phyloP scores from a whole-genome alignment of 192 early-diverging fungal species.

The Podila epicladia region DNA sequence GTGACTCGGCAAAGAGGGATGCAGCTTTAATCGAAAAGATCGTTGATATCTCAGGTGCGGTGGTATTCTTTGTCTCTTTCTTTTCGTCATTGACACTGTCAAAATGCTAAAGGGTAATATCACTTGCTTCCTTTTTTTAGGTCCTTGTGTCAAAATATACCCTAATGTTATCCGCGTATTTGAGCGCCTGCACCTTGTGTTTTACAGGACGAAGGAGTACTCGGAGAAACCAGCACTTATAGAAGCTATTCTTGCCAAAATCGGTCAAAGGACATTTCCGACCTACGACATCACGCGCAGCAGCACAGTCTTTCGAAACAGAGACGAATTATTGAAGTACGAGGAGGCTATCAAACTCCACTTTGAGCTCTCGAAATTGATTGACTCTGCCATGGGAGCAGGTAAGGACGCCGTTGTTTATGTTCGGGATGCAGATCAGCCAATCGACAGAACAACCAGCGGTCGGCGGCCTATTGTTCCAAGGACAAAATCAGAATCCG shows the following conservation, averaged over 20 bases:
- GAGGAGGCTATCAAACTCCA: slow-evolving; percentile 52
- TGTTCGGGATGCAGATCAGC: slow-evolving; percentile 24
- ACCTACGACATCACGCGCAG: slow-evolving; percentile 50
- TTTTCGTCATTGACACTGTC: background rate
- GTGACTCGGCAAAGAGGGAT: slow-evolving; percentile 32
- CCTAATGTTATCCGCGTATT: slow-evolving; percentile 31
- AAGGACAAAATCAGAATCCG: background rate
- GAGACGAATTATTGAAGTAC: slow-evolving; percentile 52
- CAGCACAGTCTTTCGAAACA: slow-evolving; percentile 30
- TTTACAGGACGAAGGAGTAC: slow-evolving; percentile 41
- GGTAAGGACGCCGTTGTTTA: slow-evolving; percentile 20
- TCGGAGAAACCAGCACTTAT: slow-evolving; percentile 29
- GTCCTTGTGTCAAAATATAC: slow-evolving; percentile 53
- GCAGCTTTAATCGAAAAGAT: slow-evolving; percentile 35
- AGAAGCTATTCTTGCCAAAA: slow-evolving; percentile 53
- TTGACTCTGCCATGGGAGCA: slow-evolving; percentile 32
- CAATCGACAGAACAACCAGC: background rate
- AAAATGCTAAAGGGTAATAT: background rate
- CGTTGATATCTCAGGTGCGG: slow-evolving; percentile 35
- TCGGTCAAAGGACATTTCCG: slow-evolving; percentile 51
- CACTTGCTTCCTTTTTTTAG: slow-evolving; percentile 10
- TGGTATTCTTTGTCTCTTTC: background rate
- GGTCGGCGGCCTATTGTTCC: background rate
- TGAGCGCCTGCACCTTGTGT: slow-evolving; percentile 55
- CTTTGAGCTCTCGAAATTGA: slow-evolving; percentile 28